These are phyloP conservation scores for Fraxinus sp. DNA, from an alignment of 305 asterid genomes.

Conservation along the genomic window DNA sequence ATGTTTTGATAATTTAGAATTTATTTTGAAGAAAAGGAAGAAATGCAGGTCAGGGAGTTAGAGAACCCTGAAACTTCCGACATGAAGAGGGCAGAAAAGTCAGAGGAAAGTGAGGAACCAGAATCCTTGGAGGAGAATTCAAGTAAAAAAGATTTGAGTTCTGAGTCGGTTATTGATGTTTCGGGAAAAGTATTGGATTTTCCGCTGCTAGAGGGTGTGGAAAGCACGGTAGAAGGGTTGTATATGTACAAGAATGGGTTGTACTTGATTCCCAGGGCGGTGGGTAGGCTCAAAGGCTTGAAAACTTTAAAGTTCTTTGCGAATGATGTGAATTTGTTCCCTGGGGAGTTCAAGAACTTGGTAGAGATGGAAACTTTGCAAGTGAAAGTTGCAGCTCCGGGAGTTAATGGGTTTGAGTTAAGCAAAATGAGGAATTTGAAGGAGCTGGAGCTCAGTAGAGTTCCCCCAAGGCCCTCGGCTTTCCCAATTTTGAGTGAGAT, in stretches of 20 bases:
- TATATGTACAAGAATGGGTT: conserved; percentile 79
- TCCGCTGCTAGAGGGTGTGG: conserved; percentile 39
- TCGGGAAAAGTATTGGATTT: conserved; percentile 64
- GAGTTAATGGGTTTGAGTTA: conserved; percentile 70
- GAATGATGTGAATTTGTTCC: conserved; percentile 78
- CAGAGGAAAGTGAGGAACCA: conserved; percentile 23
- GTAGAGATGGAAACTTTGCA: conserved; percentile 74
- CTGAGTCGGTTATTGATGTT: conserved; percentile 51
- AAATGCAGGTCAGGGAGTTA: conserved; percentile 50
- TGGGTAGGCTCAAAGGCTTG: conserved; percentile 59
- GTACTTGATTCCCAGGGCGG: conserved; percentile 64
- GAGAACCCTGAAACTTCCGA: conserved; percentile 35
- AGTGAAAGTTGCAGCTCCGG: conserved; percentile 62
- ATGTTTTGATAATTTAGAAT: neutral
- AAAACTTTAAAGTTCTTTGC: conserved; percentile 76
- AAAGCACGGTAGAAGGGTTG: conserved; percentile 48
- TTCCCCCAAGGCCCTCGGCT: conserved; percentile 72
- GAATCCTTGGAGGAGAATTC: conserved; percentile 33
- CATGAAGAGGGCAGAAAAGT: conserved; percentile 27
- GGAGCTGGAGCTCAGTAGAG: conserved; percentile 84
- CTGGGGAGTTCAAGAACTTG: conserved; percentile 58
- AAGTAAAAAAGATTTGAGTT: conserved; percentile 30
- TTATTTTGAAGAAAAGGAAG: conserved; percentile 24
- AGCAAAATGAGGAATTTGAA: conserved; percentile 65
- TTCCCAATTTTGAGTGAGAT: conserved; percentile 66